Evolutionary conservation across 1,284 basidiomycete genomes (phyloP).

Genomic region (Naganishia albida): DNA sequence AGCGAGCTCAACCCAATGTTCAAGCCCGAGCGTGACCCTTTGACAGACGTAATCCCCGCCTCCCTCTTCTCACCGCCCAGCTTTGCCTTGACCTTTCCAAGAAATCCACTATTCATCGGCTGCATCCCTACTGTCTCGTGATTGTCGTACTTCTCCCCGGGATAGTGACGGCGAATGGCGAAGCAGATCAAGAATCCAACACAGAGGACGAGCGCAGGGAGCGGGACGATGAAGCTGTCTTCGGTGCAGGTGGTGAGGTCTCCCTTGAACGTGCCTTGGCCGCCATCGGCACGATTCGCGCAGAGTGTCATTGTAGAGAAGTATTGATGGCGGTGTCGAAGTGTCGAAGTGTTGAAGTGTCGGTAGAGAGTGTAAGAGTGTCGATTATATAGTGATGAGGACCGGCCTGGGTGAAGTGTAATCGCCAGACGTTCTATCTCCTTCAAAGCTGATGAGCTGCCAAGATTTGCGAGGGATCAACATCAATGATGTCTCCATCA

Average conservation of each 20-base stretch:
- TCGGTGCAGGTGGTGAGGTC: conserved; percentile 30
- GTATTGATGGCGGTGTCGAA: too few relatives aligned
- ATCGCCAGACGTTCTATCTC: neutral
- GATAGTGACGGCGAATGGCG: conserved; percentile 27
- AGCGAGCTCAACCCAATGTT: conserved; percentile 24
- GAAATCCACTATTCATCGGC: conserved; percentile 6
- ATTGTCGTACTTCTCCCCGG: conserved; percentile 19
- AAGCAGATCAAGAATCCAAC: conserved; percentile 31
- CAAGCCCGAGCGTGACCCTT: conserved; percentile 7
- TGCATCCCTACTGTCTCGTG: conserved; percentile 7
- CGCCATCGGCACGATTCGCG: conserved; percentile 16
- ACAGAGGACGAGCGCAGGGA: conserved; percentile 23
- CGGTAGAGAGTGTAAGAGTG: neutral
- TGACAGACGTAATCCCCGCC: conserved; percentile 10
- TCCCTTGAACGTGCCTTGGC: conserved; percentile 27
- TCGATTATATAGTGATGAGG: neutral
- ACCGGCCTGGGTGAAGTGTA: neutral
- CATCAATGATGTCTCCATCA: neutral
- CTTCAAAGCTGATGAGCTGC: neutral
- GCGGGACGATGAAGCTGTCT: conserved; percentile 32
- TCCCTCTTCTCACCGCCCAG: neutral
- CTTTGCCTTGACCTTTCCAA: conserved; percentile 5
- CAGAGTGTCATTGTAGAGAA: conserved; percentile 28
- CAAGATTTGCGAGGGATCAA: neutral
- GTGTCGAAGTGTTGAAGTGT: neutral